Conservation (phyloP, 2,329 filamentous ascomycete genomes). For the Exophiala sp. region DNA sequence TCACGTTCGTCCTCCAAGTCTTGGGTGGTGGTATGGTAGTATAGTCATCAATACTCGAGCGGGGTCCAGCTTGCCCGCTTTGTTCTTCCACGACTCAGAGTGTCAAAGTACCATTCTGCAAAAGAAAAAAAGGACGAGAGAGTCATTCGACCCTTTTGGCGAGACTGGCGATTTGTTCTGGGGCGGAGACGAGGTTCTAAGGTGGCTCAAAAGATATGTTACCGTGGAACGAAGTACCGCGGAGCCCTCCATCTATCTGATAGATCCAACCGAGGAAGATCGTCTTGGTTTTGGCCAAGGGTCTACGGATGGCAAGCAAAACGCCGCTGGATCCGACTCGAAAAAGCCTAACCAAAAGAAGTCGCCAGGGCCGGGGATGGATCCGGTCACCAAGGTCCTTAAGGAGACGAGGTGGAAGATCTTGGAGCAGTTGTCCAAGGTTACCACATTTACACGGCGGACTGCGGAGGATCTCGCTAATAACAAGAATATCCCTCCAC, state of each 20-base stretch:
- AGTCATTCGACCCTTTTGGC: constrained; percentile 86
- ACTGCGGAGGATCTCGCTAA: constrained; percentile 90
- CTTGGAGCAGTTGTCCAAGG: constrained; percentile 92
- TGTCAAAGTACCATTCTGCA: constrained; percentile 93
- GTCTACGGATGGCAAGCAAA: constrained; percentile 40
- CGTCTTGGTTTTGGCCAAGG: constrained; percentile 69
- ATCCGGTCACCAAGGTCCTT: constrained; percentile 85
- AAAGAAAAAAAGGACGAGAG: constrained; percentile 75
- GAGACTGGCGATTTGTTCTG: constrained; percentile 85
- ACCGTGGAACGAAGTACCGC: constrained; percentile 74
- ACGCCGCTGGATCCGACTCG: constrained; percentile 34
- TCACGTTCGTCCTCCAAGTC: constrained; percentile 79
- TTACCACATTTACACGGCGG: constrained; percentile 88
- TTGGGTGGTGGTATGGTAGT: constrained; percentile 98
- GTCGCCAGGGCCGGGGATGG: constrained; percentile 52
- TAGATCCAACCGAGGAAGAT: constrained; percentile 83
- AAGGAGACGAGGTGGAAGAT: constrained; percentile 96
- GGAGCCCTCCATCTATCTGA: constrained; percentile 83
- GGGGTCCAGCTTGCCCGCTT: constrained; percentile 86
- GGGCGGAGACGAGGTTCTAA: constrained; percentile 91
- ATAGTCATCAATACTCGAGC: constrained; percentile 85
- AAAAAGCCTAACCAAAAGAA: constrained; percentile 39
- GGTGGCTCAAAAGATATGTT: constrained; percentile 83
- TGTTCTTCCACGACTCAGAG: constrained; percentile 97
- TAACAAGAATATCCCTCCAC: constrained; percentile 83